phyloP scores from a whole-genome alignment of 768 basidiomycete species.

The Psilocybe subaeruginosa region DNA sequence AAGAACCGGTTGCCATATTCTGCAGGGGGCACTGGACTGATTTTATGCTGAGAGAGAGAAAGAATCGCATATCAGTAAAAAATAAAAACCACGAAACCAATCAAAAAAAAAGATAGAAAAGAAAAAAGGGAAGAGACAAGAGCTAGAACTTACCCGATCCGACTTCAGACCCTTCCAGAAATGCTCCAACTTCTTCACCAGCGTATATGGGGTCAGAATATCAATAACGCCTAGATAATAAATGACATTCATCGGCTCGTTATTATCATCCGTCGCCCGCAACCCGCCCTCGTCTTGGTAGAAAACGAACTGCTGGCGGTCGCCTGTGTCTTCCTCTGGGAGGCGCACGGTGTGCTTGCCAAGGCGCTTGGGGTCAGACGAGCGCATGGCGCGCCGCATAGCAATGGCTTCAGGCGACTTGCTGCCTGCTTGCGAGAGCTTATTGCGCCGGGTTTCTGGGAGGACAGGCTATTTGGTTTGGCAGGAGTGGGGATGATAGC shows the following conservation, averaged over 20 bases:
- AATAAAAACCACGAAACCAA: background rate
- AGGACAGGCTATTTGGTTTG: slow-evolving; percentile 62
- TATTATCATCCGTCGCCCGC: slow-evolving; percentile 85
- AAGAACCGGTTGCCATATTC: slow-evolving; percentile 93
- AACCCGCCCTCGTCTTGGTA: slow-evolving; percentile 97
- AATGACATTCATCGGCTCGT: slow-evolving; percentile 72
- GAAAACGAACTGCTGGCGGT: slow-evolving; percentile 82
- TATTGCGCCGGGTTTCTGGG: slow-evolving; percentile 59
- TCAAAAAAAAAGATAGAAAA: background rate
- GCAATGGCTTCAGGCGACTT: slow-evolving; percentile 77
- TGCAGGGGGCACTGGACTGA: slow-evolving; percentile 86
- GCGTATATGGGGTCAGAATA: slow-evolving; percentile 88
- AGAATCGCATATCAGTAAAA: background rate
- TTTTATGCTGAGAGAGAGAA: slow-evolving; percentile 71
- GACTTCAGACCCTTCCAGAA: slow-evolving; percentile 87
- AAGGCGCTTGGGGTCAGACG: slow-evolving; percentile 77
- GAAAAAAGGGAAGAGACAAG: background rate
- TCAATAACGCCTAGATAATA: slow-evolving; percentile 98
- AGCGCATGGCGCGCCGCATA: slow-evolving; percentile 83
- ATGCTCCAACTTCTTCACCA: slow-evolving; percentile 81
- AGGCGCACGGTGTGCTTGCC: slow-evolving; percentile 50
- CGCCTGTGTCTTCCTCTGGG: slow-evolving; percentile 66
- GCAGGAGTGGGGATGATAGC: slow-evolving; percentile 4
- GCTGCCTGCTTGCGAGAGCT: slow-evolving; percentile 55
- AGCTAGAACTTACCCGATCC: slow-evolving; percentile 69